Conservation (phyloP, 805 yeast species). For the Metahyphopichia silvanorum region DNA sequence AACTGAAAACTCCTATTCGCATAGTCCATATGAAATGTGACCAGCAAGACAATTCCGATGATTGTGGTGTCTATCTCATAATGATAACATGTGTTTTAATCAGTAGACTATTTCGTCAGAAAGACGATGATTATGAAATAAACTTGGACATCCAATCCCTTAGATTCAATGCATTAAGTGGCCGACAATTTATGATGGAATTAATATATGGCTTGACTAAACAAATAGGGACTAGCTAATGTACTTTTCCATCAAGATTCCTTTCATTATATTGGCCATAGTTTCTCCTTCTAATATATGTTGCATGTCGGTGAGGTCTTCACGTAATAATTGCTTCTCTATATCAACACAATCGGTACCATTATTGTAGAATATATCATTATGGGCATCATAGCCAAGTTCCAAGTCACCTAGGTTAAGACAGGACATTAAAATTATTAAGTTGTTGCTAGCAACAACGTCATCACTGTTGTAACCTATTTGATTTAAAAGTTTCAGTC, state of each 20-base stretch:
- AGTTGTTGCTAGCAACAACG: constrained; percentile 12
- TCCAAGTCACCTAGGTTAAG: constrained; percentile 25
- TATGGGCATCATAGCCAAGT: constrained; percentile 21
- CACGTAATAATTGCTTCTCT: background rate
- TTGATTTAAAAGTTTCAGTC: constrained; percentile 17
- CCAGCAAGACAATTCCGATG: constrained; percentile 64
- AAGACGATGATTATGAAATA: constrained; percentile 15
- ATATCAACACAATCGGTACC: constrained; percentile 5
- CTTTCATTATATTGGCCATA: constrained; percentile 24
- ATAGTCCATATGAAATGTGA: constrained; percentile 40
- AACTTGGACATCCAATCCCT: constrained; percentile 39
- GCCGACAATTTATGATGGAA: constrained; percentile 39
- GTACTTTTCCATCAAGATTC: constrained; percentile 21
- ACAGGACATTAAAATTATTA: constrained; percentile 21
- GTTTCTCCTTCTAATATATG: constrained; percentile 19
- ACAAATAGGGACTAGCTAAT: constrained; percentile 7
- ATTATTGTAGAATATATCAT: constrained; percentile 21
- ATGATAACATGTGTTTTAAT: constrained; percentile 37
- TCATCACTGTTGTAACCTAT: constrained; percentile 22
- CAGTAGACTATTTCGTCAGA: constrained; percentile 19
- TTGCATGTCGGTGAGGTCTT: constrained; percentile 9
- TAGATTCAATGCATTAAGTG: constrained; percentile 45
- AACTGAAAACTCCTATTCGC: constrained; percentile 15
- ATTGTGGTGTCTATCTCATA: constrained; percentile 53
- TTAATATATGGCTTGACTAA: constrained; percentile 10